Conservation (phyloP, 2,329 filamentous ascomycete species). For the Colletotrichum sp. region DNA sequence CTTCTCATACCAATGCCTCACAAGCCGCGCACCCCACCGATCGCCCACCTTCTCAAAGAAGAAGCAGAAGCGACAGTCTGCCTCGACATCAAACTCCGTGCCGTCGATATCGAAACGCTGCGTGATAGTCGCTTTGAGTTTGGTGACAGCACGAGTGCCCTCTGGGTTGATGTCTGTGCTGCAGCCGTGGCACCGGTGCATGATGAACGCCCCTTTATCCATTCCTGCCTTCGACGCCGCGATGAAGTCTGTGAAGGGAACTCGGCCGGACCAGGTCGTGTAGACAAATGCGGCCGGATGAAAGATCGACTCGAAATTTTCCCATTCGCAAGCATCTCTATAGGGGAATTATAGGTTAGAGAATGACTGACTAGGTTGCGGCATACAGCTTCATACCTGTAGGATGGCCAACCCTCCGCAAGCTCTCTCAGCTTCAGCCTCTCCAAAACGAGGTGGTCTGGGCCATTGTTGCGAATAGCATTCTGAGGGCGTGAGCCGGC, state of each 20-base stretch:
- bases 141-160: slow-evolving; percentile 42
- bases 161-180: slow-evolving; percentile 45
- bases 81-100: slow-evolving; percentile 48
- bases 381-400: slow-evolving; percentile 32
- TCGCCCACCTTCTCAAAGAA: slow-evolving; percentile 45
- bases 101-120: slow-evolving; percentile 32
- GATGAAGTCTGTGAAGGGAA: slow-evolving; percentile 43
- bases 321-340: slow-evolving; percentile 56
- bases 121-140: not conserved
- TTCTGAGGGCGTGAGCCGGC: slow-evolving; percentile 36
- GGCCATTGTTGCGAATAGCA: slow-evolving; percentile 52
- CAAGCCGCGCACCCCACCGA: slow-evolving; percentile 34
- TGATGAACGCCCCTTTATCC: slow-evolving; percentile 47
- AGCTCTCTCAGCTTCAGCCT: slow-evolving; percentile 51
- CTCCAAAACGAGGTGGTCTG: slow-evolving; percentile 46
- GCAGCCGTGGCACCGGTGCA: slow-evolving; percentile 46
- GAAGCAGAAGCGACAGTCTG: slow-evolving; percentile 51
- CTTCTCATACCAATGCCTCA: not conserved
- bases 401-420: slow-evolving; percentile 54
- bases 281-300: slow-evolving; percentile 52
- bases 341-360: not conserved
- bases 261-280: slow-evolving; percentile 54
- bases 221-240: slow-evolving; percentile 40
- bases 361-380: not conserved
- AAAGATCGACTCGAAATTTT: slow-evolving; percentile 55